Evolutionary conservation across 768 basidiomycete genomes (phyloP).

Genomic region (Suillus discolor): DNA sequence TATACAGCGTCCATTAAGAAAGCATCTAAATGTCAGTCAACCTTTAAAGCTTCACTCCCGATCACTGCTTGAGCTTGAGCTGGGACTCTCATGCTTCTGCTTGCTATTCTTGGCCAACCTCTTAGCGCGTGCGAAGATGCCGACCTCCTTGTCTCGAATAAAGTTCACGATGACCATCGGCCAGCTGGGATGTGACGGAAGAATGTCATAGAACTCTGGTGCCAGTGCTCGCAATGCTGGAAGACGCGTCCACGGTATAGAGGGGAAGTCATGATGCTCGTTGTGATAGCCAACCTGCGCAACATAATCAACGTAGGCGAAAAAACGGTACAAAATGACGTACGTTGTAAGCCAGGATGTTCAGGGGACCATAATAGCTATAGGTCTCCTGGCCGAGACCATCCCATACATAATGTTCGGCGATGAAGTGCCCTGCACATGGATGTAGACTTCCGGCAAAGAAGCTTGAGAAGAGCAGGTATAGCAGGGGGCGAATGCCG

Average conservation of each 20-base stretch:
- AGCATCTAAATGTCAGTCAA: background rate
- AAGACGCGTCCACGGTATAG: conserved; percentile 92
- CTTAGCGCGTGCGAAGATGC: conserved; percentile 88
- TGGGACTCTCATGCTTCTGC: conserved; percentile 16
- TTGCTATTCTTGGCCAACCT: conserved; percentile 49
- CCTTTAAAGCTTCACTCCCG: conserved; percentile 21
- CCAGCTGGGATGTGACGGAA: conserved; percentile 92
- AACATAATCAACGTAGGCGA: conserved; percentile 7
- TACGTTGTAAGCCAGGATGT: conserved; percentile 91
- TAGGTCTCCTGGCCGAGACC: conserved; percentile 93
- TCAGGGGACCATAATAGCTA: conserved; percentile 93
- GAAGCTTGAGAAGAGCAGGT: conserved; percentile 88
- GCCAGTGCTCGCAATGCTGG: conserved; percentile 82
- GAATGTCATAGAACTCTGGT: conserved; percentile 87
- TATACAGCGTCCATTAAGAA: conserved; percentile 16
- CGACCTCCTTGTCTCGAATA: conserved; percentile 86
- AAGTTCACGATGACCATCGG: conserved; percentile 94
- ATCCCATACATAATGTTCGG: conserved; percentile 96
- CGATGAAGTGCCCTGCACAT: conserved; percentile 96
- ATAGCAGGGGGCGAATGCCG: conserved; percentile 60
- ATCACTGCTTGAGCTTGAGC: conserved; percentile 11
- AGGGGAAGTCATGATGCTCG: conserved; percentile 99
- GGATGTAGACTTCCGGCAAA: conserved; percentile 97
- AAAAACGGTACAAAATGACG: conserved; percentile 27
- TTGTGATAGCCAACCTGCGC: conserved; percentile 95